Evolutionary conservation across 441 rosid species (phyloP), one percentile per base, ranked within the genome.

Genomic region (Adansonia gregorii): DNA sequence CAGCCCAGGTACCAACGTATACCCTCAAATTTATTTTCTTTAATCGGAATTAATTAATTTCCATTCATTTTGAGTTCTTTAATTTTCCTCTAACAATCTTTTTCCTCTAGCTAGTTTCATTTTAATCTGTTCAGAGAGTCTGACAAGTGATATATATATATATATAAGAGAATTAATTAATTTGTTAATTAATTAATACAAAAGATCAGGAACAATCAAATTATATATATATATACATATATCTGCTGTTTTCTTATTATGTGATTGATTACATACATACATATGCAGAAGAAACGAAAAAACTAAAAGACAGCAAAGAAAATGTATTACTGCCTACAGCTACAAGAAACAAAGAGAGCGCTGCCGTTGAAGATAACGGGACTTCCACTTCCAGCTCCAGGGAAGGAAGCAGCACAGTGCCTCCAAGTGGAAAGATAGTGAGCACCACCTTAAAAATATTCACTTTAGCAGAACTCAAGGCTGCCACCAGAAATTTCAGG

Each of bases 401-500:
- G 11, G 66, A 19, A 58, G 2, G 66, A 61, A 61, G 39, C 11
- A 60, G 67, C 45, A 54, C 45, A 9, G 5, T 67, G 68, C 76
- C 82, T 1, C 19, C 78, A 0, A 76, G 71, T 8, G 79, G 81
- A 24, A 70, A 73, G 83, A 76, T 82, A 6, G 68, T 65, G 2
- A 73, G 71, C 4, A 83, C 84, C 17, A 79, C 75, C 81, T 80
- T 86, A 63, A 91, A 85, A 75, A 55, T 54, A 76, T 91, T 85
- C 81, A 85, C 86, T 41, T 43, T 89, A 4, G 49, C 80, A 0
- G 92, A 89, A 46, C 76, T 91, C 14, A 86, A 76, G 76, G 84
- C 78, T 1, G 89, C 88, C 9, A 91, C 95, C 1, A 86, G 85
- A 67, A 91, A 89, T 68, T 91, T 91, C 77, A 76, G 86, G 79